phyloP scores from a whole-genome alignment of 768 basidiomycete species.

The Neoboletus brunneissimus region DNA sequence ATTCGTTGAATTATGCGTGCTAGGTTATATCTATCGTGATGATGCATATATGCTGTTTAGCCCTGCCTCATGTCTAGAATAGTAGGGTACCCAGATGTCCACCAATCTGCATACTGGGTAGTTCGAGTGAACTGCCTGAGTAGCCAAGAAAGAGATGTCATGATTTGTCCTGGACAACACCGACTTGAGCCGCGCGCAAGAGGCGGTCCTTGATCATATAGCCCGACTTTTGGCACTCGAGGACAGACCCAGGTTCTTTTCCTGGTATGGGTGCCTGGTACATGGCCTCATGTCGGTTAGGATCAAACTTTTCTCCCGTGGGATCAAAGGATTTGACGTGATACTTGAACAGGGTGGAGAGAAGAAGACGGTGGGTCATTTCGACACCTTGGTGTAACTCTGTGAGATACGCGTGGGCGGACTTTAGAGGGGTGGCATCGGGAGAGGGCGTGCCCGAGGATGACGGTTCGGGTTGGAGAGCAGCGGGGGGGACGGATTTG shows the following conservation, averaged over 20 bases:
- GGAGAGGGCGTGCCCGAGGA: conserved; percentile 26
- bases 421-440: conserved; percentile 43
- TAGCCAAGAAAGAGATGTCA: conserved; percentile 22
- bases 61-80: conserved; percentile 31
- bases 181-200: conserved; percentile 93
- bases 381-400: conserved; percentile 86
- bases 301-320: conserved; percentile 90
- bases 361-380: conserved; percentile 85
- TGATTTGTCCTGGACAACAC: conserved; percentile 75
- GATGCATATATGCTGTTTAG: conserved; percentile 21
- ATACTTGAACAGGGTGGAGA: conserved; percentile 89
- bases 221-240: conserved; percentile 87
- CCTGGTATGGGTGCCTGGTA: conserved; percentile 92
- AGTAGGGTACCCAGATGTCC: conserved; percentile 17
- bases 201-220: conserved; percentile 95
- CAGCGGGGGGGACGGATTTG: conserved; percentile 66
- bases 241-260: conserved; percentile 84
- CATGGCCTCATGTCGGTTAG: conserved; percentile 91
- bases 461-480: conserved; percentile 33
- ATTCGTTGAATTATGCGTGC: conserved; percentile 66
- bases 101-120: neutral
- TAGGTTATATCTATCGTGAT: conserved; percentile 37
- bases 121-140: neutral
- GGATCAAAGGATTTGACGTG: conserved; percentile 92
- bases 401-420: conserved; percentile 54